Conservation (phyloP, 805 yeast genomes). For the Torulaspora indica region DNA sequence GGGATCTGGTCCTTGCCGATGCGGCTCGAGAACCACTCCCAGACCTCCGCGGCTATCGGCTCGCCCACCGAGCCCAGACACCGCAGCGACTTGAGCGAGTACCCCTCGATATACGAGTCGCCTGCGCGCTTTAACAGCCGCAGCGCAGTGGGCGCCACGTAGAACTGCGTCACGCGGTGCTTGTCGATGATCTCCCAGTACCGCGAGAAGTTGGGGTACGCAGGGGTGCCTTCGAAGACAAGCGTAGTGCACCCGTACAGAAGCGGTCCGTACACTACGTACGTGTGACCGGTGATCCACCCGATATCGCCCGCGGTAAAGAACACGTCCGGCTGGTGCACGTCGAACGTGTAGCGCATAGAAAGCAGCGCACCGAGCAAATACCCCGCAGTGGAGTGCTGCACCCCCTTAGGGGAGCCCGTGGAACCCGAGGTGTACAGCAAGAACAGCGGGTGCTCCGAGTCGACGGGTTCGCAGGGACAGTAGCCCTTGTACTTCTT, state of each 20-base stretch:
- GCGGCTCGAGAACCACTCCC: constrained; percentile 79
- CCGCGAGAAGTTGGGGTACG: constrained; percentile 74
- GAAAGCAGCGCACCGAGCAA: constrained; percentile 68
- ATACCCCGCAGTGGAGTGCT: constrained; percentile 77
- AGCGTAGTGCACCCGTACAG: constrained; percentile 71
- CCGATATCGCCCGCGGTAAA: constrained; percentile 91
- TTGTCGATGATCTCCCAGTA: constrained; percentile 73
- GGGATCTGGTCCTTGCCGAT: constrained; percentile 68
- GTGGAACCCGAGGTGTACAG: constrained; percentile 85
- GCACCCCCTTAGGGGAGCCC: constrained; percentile 85
- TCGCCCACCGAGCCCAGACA: constrained; percentile 81
- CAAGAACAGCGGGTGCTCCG: constrained; percentile 80
- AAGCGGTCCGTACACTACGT: constrained; percentile 78
- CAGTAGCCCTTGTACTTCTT: constrained; percentile 60
- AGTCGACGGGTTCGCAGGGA: constrained; percentile 68
- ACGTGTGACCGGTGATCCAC: constrained; percentile 88
- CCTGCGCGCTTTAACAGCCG: constrained; percentile 75
- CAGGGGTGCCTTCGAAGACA: constrained; percentile 84
- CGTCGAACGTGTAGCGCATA: constrained; percentile 71
- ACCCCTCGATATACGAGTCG: constrained; percentile 53
- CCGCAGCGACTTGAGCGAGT: constrained; percentile 61
- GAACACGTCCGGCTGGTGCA: constrained; percentile 65
- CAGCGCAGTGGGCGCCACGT: constrained; percentile 81
- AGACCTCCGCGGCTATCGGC: constrained; percentile 78
- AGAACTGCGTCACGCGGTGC: constrained; percentile 70